Percentiles rank a stretch among this genome's conserved stretches.
Evolutionary conservation across 1,284 basidiomycete species (phyloP).

Genomic region (Entoloma clypeatum): DNA sequence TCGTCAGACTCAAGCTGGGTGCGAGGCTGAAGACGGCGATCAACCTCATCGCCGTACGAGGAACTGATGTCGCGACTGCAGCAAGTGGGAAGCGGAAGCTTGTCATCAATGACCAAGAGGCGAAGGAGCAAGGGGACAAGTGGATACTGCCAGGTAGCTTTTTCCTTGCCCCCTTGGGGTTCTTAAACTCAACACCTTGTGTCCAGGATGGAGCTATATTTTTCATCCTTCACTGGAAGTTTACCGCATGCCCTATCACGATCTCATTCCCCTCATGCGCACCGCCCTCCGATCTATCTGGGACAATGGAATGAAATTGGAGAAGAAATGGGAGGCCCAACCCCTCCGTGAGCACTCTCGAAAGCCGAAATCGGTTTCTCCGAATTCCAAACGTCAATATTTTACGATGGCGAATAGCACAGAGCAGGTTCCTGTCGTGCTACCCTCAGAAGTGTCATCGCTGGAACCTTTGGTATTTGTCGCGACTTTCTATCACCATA

Average conservation of each 20-base stretch:
- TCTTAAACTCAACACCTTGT: background rate
- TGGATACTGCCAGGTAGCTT: slow-evolving; percentile 39
- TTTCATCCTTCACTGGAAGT: slow-evolving; percentile 34
- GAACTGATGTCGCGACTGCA: slow-evolving; percentile 31
- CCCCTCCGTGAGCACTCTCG: no score
- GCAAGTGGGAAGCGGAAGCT: slow-evolving; percentile 22
- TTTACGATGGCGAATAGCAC: no score
- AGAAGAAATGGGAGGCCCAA: slow-evolving; percentile 29
- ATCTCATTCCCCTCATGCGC: slow-evolving; percentile 35
- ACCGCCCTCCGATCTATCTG: slow-evolving; percentile 24
- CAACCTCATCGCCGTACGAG: slow-evolving; percentile 37
- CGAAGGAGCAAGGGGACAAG: slow-evolving; percentile 14
- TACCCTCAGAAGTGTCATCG: no score
- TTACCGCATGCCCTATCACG: slow-evolving; percentile 41
- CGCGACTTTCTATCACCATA: no score
- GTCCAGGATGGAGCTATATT: slow-evolving; percentile 44
- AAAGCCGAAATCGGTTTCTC: no score
- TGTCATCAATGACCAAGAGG: slow-evolving; percentile 25
- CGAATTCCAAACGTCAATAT: no score
- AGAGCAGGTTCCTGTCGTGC: no score
- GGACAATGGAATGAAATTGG: slow-evolving; percentile 22
- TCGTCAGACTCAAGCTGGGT: slow-evolving; percentile 26
- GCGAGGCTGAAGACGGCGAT: slow-evolving; percentile 37
- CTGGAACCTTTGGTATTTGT: no score
- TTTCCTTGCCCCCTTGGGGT: background rate